These are phyloP conservation scores for Friedmanniomyces simplex DNA, from an alignment of 495 filamentous ascomycete genomes.

Conservation along the genomic window DNA sequence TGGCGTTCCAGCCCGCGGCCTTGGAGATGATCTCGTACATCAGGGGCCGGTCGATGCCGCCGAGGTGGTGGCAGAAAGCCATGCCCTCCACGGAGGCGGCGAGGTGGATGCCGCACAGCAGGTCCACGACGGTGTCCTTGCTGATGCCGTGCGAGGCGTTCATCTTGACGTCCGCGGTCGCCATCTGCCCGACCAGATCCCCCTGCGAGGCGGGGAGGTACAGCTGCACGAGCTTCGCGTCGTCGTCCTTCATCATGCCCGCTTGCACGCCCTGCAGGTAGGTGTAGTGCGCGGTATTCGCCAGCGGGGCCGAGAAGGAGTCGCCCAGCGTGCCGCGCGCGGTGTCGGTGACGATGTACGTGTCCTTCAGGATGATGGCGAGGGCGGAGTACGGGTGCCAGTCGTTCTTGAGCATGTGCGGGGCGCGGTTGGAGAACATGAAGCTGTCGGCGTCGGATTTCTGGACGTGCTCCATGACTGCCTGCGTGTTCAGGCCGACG, in stretches of 20 bases:
- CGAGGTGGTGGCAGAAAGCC: conserved; percentile 21
- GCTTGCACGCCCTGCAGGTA: conserved; percentile 35
- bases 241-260: conserved; percentile 18
- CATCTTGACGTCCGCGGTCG: conserved; percentile 14
- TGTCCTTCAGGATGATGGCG: conserved; percentile 72
- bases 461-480: conserved; percentile 48
- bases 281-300: conserved; percentile 58
- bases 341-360: conserved; percentile 64
- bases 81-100: conserved; percentile 20
- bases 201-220: conserved; percentile 17
- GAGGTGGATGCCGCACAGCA: conserved; percentile 21
- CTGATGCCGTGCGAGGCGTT: conserved; percentile 10
- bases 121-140: conserved; percentile 18
- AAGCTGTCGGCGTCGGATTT: conserved; percentile 55
- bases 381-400: conserved; percentile 56
- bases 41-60: conserved; percentile 13
- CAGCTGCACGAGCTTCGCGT: conserved; percentile 21
- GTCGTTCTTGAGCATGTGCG: conserved; percentile 58
- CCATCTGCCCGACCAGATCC: conserved; percentile 10
- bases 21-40: conserved; percentile 24
- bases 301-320: conserved; percentile 59
- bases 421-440: conserved; percentile 72
- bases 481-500: conserved; percentile 52
- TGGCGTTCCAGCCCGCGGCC: conserved; percentile 19
- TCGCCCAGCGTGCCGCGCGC: conserved; percentile 37